These are phyloP conservation scores for Stylosanthes scabra DNA, from an alignment of 331 rosid species.

Conservation along the genomic window DNA sequence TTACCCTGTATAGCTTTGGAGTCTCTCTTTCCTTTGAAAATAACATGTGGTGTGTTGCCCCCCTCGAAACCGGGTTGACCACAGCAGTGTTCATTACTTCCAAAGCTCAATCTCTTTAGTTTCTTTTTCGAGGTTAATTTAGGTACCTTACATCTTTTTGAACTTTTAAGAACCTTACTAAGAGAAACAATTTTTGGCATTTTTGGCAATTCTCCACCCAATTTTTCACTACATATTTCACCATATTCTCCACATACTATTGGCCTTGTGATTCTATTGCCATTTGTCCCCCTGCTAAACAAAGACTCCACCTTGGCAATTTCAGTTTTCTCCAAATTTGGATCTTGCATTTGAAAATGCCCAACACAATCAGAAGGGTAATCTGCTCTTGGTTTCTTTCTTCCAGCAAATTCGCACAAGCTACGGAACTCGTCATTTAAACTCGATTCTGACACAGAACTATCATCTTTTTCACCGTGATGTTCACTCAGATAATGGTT, in stretches of 20 bases:
- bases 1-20: conserved; percentile 35
- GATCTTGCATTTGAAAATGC: conserved; percentile 38
- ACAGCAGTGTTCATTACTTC: conserved; percentile 27
- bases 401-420: conserved; percentile 40
- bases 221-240: conserved; percentile 50
- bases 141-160: conserved; percentile 49
- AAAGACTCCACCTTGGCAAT: conserved; percentile 34
- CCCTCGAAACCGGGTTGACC: conserved; percentile 32
- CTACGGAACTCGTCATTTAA: conserved; percentile 39
- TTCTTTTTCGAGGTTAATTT: conserved; percentile 37
- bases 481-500: conserved; percentile 43
- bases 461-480: conserved; percentile 35
- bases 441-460: conserved; percentile 37
- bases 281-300: conserved; percentile 40
- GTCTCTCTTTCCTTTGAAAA: conserved; percentile 43
- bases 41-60: conserved; percentile 29
- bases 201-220: conserved; percentile 35
- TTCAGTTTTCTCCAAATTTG: conserved; percentile 34
- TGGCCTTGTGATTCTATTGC: conserved; percentile 52
- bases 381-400: conserved; percentile 53
- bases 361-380: conserved; percentile 37
- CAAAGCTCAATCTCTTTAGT: conserved; percentile 44
- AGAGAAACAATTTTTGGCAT: conserved; percentile 69
- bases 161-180: conserved; percentile 53
- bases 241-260: conserved; percentile 70